These are phyloP conservation scores for Cystobasidium ongulense DNA, from an alignment of 768 basidiomycete species.

Conservation along the genomic window DNA sequence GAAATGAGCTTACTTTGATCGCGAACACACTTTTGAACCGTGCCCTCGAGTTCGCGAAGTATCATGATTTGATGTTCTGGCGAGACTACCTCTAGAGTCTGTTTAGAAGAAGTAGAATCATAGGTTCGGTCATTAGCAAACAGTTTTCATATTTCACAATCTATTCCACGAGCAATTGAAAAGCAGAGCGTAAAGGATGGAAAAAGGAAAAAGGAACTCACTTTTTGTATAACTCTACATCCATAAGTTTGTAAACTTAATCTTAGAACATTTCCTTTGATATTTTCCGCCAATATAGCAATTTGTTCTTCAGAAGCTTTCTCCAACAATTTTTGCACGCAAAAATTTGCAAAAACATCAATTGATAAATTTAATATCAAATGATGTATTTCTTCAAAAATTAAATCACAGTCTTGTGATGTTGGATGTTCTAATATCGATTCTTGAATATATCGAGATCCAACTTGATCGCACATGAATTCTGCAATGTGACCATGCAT, in stretches of 20 bases:
- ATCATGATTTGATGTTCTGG: conserved; percentile 69
- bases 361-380: conserved; percentile 68
- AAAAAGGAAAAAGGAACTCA: conserved; percentile 41
- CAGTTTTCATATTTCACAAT: too few species aligned
- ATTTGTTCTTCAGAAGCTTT: conserved; percentile 64
- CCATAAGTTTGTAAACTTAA: conserved; percentile 90
- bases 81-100: conserved; percentile 76
- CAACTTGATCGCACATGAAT: conserved; percentile 89
- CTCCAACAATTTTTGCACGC: conserved; percentile 88
- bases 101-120: too few species aligned
- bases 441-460: conserved; percentile 89
- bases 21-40: conserved; percentile 75
- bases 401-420: conserved; percentile 41
- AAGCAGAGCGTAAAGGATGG: too few species aligned
- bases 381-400: conserved; percentile 84
- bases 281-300: conserved; percentile 54
- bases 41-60: conserved; percentile 67
- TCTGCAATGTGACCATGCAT: conserved; percentile 76
- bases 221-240: conserved; percentile 91
- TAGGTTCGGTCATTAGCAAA: too few species aligned
- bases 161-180: too few species aligned
- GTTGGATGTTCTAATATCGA: conserved; percentile 14
- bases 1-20: conserved; percentile 53
- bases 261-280: conserved; percentile 68
- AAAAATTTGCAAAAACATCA: conserved; percentile 91